A percentile compares a stretch with the other conserved stretches of the same genome.
Evolutionary conservation across 139 green algal species (phyloP).

Genomic region (Gonium pectorale): DNA sequence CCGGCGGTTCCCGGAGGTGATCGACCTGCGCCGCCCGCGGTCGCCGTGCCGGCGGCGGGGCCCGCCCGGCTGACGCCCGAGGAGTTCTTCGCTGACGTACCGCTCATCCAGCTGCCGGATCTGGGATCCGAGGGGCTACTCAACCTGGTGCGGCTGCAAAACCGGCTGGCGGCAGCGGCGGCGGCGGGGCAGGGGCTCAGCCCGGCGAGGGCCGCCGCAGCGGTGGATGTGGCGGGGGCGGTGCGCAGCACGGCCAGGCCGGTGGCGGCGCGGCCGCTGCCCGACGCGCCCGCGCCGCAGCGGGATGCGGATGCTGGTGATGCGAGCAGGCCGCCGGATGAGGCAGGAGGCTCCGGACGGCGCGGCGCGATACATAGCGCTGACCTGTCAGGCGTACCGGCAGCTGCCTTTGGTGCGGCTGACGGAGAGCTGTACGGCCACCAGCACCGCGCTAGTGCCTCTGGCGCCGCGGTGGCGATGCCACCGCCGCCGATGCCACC

Average conservation of each 20-base stretch:
- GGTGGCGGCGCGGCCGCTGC: background rate
- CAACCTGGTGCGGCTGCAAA: background rate
- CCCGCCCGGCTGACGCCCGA: background rate
- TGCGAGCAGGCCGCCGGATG: background rate
- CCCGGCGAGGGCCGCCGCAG: background rate
- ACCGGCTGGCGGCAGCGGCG: background rate
- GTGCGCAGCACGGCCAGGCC: background rate
- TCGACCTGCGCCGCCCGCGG: too few relatives aligned
- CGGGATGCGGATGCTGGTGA: background rate
- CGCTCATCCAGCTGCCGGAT: background rate
- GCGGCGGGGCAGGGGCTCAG: background rate
- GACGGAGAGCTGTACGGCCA: too few relatives aligned
- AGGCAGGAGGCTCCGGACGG: too few relatives aligned
- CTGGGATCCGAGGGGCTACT: background rate
- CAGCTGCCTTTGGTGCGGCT: too few relatives aligned
- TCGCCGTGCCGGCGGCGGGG: too few relatives aligned
- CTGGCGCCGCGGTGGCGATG: too few relatives aligned
- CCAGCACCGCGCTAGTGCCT: too few relatives aligned
- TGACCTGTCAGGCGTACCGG: background rate
- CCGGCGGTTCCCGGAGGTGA: too few relatives aligned
- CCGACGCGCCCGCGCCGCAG: background rate
- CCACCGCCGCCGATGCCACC: too few relatives aligned
- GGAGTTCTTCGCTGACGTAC: slow-evolving; percentile 13
- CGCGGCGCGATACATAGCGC: background rate
- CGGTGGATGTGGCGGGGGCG: background rate